Evolutionary conservation across 177 flowering plant genomes (phyloP).

Genomic region (Vitis hybrid): DNA sequence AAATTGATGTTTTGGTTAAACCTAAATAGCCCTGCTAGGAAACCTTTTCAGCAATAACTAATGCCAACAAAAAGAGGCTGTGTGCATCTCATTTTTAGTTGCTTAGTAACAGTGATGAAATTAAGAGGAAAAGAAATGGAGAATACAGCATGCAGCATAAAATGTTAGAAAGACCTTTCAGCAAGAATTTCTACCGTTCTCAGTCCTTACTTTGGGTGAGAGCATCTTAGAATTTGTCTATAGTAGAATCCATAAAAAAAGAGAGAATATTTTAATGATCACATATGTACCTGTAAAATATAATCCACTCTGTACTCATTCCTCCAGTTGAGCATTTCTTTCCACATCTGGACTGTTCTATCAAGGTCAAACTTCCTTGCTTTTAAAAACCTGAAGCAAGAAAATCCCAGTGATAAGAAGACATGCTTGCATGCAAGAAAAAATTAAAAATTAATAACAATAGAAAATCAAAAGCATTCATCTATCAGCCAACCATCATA

Average conservation of each 20-base stretch:
- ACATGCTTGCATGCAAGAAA: neutral
- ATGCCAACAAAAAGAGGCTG: no score
- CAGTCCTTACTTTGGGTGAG: neutral
- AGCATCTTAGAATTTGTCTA: neutral
- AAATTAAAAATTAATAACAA: neutral
- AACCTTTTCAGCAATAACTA: no score
- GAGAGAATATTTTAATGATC: neutral
- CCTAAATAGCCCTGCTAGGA: no score
- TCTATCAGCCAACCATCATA: neutral
- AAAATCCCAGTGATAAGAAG: neutral
- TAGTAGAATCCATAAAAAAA: neutral
- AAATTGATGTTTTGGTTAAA: no score
- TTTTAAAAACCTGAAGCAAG: conserved; percentile 64
- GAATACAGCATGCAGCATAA: no score
- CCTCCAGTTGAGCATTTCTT: conserved; percentile 89
- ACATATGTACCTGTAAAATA: conserved; percentile 53
- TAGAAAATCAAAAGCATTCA: neutral
- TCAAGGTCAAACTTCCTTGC: conserved; percentile 86
- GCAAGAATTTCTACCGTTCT: neutral
- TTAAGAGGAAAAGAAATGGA: neutral
- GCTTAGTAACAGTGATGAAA: neutral
- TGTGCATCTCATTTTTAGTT: neutral
- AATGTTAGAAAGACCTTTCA: no score
- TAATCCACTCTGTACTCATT: conserved; percentile 59
- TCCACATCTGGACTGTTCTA: conserved; percentile 79